Conservation (phyloP, 768 basidiomycete genomes). For the Kwoniella sp. region DNA sequence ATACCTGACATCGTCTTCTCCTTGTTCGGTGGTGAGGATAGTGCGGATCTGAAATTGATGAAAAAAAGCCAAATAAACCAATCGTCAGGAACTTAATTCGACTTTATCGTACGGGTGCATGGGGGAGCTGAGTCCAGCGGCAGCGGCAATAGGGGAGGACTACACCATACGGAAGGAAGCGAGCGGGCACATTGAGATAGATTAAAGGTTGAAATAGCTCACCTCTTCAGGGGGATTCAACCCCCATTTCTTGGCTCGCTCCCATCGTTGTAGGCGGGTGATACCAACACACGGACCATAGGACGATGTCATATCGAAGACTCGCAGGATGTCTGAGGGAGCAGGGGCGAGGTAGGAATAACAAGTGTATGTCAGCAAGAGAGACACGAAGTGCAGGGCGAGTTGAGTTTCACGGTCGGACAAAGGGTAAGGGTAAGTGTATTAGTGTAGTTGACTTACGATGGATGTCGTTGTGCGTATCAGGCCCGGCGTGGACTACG, state of each 20-base stretch:
- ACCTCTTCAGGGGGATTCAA: slow-evolving; percentile 80
- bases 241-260: slow-evolving; percentile 76
- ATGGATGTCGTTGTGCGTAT: slow-evolving; percentile 50
- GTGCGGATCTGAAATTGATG: slow-evolving; percentile 66
- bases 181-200: too few relatives aligned
- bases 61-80: neutral
- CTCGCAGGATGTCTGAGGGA: slow-evolving; percentile 46
- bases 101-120: slow-evolving; percentile 4
- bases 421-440: slow-evolving; percentile 33
- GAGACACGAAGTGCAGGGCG: neutral
- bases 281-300: slow-evolving; percentile 54
- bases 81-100: slow-evolving; percentile 1
- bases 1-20: slow-evolving; percentile 62
- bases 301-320: slow-evolving; percentile 53
- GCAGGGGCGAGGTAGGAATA: neutral
- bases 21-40: slow-evolving; percentile 73
- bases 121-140: neutral
- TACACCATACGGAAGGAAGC: neutral
- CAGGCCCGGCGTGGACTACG: slow-evolving; percentile 49
- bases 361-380: neutral
- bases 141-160: slow-evolving; percentile 5
- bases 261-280: slow-evolving; percentile 83
- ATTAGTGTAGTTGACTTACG: slow-evolving; percentile 34
- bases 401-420: slow-evolving; percentile 55
- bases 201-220: slow-evolving; percentile 34